phyloP scores from a whole-genome alignment of 345 rosid genomes.

The Rhizophora apiculata region DNA sequence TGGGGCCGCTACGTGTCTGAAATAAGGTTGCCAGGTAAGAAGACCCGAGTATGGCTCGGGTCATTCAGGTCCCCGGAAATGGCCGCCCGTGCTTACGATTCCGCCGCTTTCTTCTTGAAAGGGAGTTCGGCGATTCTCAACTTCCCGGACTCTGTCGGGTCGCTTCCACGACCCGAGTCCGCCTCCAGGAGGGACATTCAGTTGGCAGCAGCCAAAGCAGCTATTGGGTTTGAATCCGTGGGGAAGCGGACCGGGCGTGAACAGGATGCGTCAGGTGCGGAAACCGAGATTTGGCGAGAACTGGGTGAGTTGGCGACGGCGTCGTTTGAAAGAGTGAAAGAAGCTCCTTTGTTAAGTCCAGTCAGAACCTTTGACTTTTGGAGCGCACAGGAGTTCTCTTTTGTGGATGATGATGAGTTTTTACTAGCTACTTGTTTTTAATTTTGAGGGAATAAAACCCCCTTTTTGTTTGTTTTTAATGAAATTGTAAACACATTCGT shows the following conservation, averaged over 20 bases:
- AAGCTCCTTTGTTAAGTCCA: constrained; percentile 5
- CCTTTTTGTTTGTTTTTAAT: no score
- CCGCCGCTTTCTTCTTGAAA: constrained; percentile 31
- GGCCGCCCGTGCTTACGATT: constrained; percentile 35
- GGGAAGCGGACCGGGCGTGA: neutral
- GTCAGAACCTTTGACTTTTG: constrained; percentile 10
- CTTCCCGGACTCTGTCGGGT: constrained; percentile 25
- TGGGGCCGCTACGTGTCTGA: constrained; percentile 39
- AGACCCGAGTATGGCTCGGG: constrained; percentile 33
- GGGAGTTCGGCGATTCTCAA: constrained; percentile 27
- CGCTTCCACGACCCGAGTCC: constrained; percentile 26
- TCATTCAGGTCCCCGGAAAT: constrained; percentile 28
- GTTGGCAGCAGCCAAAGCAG: constrained; percentile 29
- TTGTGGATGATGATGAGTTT: constrained; percentile 13
- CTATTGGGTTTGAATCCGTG: neutral
- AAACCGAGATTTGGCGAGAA: neutral
- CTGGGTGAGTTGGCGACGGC: constrained; percentile 3
- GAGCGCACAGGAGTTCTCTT: constrained; percentile 10
- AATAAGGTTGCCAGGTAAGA: constrained; percentile 29
- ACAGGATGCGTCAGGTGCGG: neutral
- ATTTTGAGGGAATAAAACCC: no score
- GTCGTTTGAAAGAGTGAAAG: constrained; percentile 14
- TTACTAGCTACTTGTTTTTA: neutral
- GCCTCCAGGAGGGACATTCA: constrained; percentile 29
- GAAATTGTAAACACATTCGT: no score